These are phyloP conservation scores for Lenzites betulinus DNA, from an alignment of 768 basidiomycete species.

Conservation along the genomic window DNA sequence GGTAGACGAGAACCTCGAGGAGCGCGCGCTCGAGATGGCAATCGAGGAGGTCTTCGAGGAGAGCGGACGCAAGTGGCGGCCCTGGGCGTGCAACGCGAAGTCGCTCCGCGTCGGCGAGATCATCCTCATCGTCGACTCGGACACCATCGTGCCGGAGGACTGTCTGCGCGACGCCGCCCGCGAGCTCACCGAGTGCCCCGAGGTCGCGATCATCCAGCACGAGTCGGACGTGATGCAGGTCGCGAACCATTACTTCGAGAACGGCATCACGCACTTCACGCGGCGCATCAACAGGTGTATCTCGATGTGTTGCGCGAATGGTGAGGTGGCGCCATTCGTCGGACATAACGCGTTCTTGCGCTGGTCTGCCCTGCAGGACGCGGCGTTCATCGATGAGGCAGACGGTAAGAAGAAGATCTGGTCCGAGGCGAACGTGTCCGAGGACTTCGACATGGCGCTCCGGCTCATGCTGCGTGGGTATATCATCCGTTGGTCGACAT, in stretches of 20 bases:
- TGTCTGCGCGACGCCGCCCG: conserved; percentile 89
- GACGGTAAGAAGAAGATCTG: conserved; percentile 75
- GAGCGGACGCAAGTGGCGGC: conserved; percentile 59
- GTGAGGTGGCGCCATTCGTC: conserved; percentile 82
- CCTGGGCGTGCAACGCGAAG: conserved; percentile 77
- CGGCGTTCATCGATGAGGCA: conserved; percentile 66
- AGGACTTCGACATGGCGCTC: conserved; percentile 83
- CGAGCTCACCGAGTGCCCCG: conserved; percentile 79
- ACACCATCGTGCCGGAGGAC: conserved; percentile 82
- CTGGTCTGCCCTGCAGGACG: conserved; percentile 89
- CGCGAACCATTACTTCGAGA: conserved; percentile 87
- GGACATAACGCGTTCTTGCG: conserved; percentile 89
- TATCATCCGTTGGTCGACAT: conserved; percentile 84
- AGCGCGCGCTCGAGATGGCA: conserved; percentile 70
- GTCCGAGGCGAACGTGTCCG: conserved; percentile 81
- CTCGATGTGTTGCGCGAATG: conserved; percentile 78
- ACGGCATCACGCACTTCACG: conserved; percentile 87
- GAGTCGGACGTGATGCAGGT: conserved; percentile 94
- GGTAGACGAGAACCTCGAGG: conserved; percentile 61
- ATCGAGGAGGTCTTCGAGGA: conserved; percentile 71
- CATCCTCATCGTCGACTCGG: conserved; percentile 82
- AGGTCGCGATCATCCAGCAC: conserved; percentile 89
- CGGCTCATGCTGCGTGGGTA: conserved; percentile 66
- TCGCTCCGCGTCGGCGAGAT: conserved; percentile 77
- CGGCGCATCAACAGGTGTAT: conserved; percentile 84